Conservation (phyloP, 2,329 filamentous ascomycete species). For the Beauveria sp. region DNA sequence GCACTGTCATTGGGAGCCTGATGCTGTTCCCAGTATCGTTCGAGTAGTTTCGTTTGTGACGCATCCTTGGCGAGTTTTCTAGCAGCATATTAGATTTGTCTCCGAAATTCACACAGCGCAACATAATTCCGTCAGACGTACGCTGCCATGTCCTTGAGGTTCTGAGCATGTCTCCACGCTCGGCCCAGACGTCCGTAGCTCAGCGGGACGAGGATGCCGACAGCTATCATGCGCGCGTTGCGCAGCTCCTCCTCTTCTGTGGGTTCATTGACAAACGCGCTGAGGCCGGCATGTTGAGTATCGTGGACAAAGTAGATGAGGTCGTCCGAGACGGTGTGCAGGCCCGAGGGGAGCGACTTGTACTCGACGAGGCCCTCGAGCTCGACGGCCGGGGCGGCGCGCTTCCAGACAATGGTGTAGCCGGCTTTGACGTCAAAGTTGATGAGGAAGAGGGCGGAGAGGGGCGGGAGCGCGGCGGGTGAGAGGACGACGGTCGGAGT, state of each 20-base stretch:
- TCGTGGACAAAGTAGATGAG: conserved; percentile 91
- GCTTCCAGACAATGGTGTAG: conserved; percentile 87
- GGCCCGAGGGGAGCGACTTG: conserved; percentile 87
- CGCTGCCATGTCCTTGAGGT: conserved; percentile 66
- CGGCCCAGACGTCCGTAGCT: conserved; percentile 80
- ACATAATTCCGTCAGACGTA: conserved; percentile 30
- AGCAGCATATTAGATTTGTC: neutral
- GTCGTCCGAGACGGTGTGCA: conserved; percentile 83
- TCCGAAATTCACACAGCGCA: too few species aligned
- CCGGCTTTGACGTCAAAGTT: conserved; percentile 89
- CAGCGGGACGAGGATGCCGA: conserved; percentile 80
- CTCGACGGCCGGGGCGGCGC: conserved; percentile 58
- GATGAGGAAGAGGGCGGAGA: conserved; percentile 80
- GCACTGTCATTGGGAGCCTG: conserved; percentile 20
- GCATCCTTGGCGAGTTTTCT: conserved; percentile 59
- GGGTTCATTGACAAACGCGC: conserved; percentile 80
- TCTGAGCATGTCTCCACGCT: conserved; percentile 79
- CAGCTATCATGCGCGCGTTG: conserved; percentile 87
- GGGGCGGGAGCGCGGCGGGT: conserved; percentile 38
- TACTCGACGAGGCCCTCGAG: conserved; percentile 89
- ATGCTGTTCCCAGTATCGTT: conserved; percentile 69
- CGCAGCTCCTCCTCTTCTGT: conserved; percentile 69
- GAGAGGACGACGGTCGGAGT: conserved; percentile 30
- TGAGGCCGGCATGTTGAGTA: conserved; percentile 72
- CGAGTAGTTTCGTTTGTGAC: conserved; percentile 55